Evolutionary conservation across 202 grass and related monocot species (phyloP).

Genomic region (Panicum virgatum): DNA sequence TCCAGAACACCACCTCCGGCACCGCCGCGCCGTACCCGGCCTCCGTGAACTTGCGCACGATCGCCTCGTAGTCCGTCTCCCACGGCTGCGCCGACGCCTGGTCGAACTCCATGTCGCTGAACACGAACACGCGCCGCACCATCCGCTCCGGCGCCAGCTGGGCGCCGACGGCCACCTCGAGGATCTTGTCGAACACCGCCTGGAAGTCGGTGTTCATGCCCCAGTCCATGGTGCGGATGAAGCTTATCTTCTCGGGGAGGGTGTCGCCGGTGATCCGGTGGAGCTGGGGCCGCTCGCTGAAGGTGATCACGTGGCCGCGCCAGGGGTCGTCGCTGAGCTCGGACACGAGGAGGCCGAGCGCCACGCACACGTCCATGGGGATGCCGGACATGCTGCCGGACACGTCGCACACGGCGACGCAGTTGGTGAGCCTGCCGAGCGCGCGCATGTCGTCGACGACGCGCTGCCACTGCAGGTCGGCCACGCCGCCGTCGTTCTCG

Average conservation of each 20-base stretch:
- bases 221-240: constrained; percentile 59
- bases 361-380: constrained; percentile 77
- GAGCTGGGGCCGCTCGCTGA: constrained; percentile 45
- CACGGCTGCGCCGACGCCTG: constrained; percentile 53
- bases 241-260: constrained; percentile 47
- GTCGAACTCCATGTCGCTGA: constrained; percentile 96
- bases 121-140: constrained; percentile 54
- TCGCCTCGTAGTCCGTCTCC: constrained; percentile 90
- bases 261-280: constrained; percentile 48
- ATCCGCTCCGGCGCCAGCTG: not conserved
- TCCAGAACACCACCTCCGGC: constrained; percentile 74
- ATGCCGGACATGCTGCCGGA: constrained; percentile 62
- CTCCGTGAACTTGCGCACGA: constrained; percentile 51
- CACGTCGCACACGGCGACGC: constrained; percentile 78
- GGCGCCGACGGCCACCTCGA: constrained; percentile 41
- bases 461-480: constrained; percentile 69
- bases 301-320: constrained; percentile 75
- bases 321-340: constrained; percentile 83
- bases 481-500: constrained; percentile 39
- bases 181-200: constrained; percentile 76
- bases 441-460: constrained; percentile 67
- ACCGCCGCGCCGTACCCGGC: constrained; percentile 48
- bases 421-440: constrained; percentile 55
- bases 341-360: constrained; percentile 76
- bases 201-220: constrained; percentile 80